Conservation (phyloP, 345 rosid species). For the Hibiscus trionum region DNA sequence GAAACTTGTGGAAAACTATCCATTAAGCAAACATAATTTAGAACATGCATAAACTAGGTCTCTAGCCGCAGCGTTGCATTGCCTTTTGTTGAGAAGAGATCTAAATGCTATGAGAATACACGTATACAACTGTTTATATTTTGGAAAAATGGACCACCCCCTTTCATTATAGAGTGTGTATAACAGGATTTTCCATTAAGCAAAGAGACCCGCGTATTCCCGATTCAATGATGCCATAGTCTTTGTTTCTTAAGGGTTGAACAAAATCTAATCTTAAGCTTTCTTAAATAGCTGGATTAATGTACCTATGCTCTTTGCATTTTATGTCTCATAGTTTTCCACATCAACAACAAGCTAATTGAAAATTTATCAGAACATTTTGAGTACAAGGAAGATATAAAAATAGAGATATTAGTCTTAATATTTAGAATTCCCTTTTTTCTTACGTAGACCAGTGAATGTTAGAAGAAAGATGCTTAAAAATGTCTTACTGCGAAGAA, state of each 20-base stretch:
- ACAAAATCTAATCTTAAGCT: not conserved
- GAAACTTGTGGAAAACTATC: not conserved
- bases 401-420: not conserved
- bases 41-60: not conserved
- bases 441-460: not conserved
- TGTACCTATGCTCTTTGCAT: not conserved
- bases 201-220: not conserved
- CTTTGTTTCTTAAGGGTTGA: not conserved
- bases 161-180: not conserved
- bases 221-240: not conserved
- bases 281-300: not conserved
- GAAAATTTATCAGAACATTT: not conserved
- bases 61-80: not conserved
- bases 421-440: not conserved
- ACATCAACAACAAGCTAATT: not conserved
- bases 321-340: not conserved
- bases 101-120: not conserved
- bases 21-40: not conserved
- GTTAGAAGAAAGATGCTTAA: conserved; percentile 1
- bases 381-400: not conserved
- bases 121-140: not conserved
- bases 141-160: not conserved
- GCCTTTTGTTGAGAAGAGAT: not conserved
- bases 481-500: conserved; percentile 43
- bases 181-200: not conserved